phyloP scores from a whole-genome alignment of 805 yeast genomes.

The Alloascoidea hylecoeti region DNA sequence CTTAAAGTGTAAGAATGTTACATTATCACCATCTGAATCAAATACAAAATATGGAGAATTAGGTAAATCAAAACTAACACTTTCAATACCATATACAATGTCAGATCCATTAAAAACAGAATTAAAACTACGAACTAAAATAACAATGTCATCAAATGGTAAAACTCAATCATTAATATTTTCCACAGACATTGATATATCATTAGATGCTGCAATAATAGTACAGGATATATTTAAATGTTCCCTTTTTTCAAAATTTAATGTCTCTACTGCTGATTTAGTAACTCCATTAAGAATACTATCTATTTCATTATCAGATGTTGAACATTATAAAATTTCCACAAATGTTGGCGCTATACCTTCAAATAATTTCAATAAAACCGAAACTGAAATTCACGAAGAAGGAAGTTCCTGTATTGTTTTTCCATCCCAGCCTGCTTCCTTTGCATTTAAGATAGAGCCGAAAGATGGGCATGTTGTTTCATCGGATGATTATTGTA shows the following conservation, averaged over 20 bases:
- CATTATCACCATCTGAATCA: too few species aligned
- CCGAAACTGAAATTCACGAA: too few species aligned
- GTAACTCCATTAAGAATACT: slow-evolving; percentile 39
- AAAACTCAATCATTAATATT: slow-evolving; percentile 12
- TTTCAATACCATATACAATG: slow-evolving; percentile 15
- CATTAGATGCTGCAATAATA: slow-evolving; percentile 52
- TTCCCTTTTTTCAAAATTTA: slow-evolving; percentile 49
- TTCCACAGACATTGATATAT: slow-evolving; percentile 28
- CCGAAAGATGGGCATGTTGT: slow-evolving; percentile 10
- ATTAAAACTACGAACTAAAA: slow-evolving; percentile 10
- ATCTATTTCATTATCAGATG: slow-evolving; percentile 24
- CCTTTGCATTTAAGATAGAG: slow-evolving; percentile 41
- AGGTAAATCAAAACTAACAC: slow-evolving; percentile 4
- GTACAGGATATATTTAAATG: slow-evolving; percentile 67
- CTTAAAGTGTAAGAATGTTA: too few species aligned
- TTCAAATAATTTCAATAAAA: slow-evolving; percentile 9
- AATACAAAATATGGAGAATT: neutral
- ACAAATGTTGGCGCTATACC: slow-evolving; percentile 14
- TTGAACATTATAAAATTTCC: slow-evolving; percentile 18
- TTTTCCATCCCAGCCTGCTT: slow-evolving; percentile 57
- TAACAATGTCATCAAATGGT: slow-evolving; percentile 10
- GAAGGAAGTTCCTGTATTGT: too few species aligned
- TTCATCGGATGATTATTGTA: slow-evolving; percentile 21
- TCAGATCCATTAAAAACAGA: slow-evolving; percentile 11
- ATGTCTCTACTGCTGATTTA: slow-evolving; percentile 42